Evolutionary conservation across 1,139 yeast species (phyloP).

Genomic region (Wickerhamiella pararugosa): DNA sequence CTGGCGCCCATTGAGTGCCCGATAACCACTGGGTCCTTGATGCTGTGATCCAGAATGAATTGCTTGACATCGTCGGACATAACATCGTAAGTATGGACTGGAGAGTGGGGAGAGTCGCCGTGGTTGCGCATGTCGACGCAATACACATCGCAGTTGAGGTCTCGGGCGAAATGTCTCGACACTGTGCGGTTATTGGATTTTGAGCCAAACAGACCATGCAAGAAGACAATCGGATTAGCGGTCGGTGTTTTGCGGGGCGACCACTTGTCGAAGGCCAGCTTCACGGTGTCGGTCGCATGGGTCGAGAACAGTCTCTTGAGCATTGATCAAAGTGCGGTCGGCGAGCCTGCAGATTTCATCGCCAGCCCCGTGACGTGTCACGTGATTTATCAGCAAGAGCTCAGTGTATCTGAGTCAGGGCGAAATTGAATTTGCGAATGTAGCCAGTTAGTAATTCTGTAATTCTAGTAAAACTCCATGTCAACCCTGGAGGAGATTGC

Average conservation of each 20-base stretch:
- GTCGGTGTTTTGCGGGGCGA: slow-evolving; percentile 16
- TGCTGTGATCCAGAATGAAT: slow-evolving; percentile 38
- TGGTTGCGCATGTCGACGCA: slow-evolving; percentile 80
- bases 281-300: slow-evolving; percentile 27
- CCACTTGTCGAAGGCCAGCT: slow-evolving; percentile 32
- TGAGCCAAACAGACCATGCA: slow-evolving; percentile 87
- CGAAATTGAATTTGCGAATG: too few species aligned
- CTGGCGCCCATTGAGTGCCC: slow-evolving; percentile 99
- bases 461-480: too few species aligned
- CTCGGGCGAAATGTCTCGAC: slow-evolving; percentile 33
- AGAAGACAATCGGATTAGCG: slow-evolving; percentile 44
- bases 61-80: slow-evolving; percentile 73
- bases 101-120: slow-evolving; percentile 71
- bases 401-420: too few species aligned
- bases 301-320: background rate
- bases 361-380: too few species aligned
- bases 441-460: too few species aligned
- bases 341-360: too few species aligned
- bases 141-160: slow-evolving; percentile 32
- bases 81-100: slow-evolving; percentile 60
- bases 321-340: too few species aligned
- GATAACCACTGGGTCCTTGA: slow-evolving; percentile 47
- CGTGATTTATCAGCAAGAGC: too few species aligned
- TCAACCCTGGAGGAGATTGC: background rate
- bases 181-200: slow-evolving; percentile 65